Base-by-base conservation (phyloP, 2,329 filamentous ascomycete genomes). In the Epichloe brachyelytri region DNA sequence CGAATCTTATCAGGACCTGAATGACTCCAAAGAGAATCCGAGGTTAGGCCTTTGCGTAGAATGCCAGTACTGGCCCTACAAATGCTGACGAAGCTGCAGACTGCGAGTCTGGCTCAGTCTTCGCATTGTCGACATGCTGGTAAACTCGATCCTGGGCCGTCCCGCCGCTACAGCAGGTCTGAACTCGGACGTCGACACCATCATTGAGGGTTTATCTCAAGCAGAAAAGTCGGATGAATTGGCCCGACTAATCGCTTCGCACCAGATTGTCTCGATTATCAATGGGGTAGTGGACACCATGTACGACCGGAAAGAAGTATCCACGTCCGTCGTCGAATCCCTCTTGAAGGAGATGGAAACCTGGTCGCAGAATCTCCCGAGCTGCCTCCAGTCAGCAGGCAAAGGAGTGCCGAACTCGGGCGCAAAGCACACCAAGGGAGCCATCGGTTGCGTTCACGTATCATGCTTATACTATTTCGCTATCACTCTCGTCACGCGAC, bases 391-490 rank as follows among this genome's bases (percentile, higher is more conserved):
- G 55, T 44, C 52, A 51, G 4, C 58, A 57, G 3, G 60, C 61
- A 41, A 39, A 17, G 34, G 44, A 14, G 14, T 38, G 1, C 19
- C 44, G 4, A 47, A 20, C 5, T 36, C 46, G n/a, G 48, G 30
- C 12, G 44, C 46, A 2, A 59, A 58, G 1, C 17, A 22, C 14
- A 44, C 20, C 20, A 63, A 68, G 17, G 66, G 65, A 0, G 67
- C 70, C 2, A 68, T 78, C 26, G 72, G 71, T 0, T 77, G 71
- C 22, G 66, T 78, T 1, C 76, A 80, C 50, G 70, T 81, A 5
- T 74, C 76, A 0, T 80, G 77, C 51, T 64, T 74, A 0, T 81
- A 81, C 56, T 79, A 81, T 55, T 78, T 80, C 50, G 74, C 76
- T 0, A 74, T 80, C 0, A 80, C 78, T 19, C 59, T 80, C 0